A percentile compares a stretch with the other conserved stretches of the same genome.
phyloP scores from a whole-genome alignment of 345 rosid species.

The Moricandia arvensis region DNA sequence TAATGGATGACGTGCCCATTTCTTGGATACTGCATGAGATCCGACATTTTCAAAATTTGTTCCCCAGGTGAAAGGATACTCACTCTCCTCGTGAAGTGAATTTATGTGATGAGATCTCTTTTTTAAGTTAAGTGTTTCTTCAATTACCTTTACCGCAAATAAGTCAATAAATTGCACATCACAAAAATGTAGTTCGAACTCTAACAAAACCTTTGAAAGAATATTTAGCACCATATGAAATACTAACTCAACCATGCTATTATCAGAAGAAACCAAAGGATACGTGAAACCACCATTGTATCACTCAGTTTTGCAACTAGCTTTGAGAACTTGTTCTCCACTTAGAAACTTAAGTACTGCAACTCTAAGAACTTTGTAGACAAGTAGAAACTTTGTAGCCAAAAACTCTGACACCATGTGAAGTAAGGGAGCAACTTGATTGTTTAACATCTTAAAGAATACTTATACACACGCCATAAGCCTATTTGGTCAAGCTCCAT shows the following conservation, averaged over 20 bases:
- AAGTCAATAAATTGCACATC: background rate
- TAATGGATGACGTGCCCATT: conserved; percentile 18
- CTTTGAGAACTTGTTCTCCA: background rate
- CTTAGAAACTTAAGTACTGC: background rate
- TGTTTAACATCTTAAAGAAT: background rate
- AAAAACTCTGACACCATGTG: background rate
- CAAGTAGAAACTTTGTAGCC: background rate
- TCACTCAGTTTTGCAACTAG: background rate
- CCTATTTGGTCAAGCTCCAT: background rate
- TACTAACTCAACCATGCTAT: background rate
- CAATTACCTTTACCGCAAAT: background rate
- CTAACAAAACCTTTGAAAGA: background rate
- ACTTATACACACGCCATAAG: background rate
- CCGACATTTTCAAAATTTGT: conserved; percentile 17
- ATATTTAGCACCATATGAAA: background rate
- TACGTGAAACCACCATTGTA: background rate
- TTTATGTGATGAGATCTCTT: conserved; percentile 24
- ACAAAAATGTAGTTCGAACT: background rate
- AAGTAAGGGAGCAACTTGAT: background rate
- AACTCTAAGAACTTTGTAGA: no score
- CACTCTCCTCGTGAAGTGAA: conserved; percentile 22
- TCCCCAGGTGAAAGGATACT: conserved; percentile 30
- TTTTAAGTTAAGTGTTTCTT: background rate
- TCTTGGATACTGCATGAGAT: conserved; percentile 21
- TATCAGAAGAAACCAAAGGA: background rate